Evolutionary conservation across 345 rosid species (phyloP), one percentile per base, ranked within the genome.

Genomic region (Triadica sebifera): DNA sequence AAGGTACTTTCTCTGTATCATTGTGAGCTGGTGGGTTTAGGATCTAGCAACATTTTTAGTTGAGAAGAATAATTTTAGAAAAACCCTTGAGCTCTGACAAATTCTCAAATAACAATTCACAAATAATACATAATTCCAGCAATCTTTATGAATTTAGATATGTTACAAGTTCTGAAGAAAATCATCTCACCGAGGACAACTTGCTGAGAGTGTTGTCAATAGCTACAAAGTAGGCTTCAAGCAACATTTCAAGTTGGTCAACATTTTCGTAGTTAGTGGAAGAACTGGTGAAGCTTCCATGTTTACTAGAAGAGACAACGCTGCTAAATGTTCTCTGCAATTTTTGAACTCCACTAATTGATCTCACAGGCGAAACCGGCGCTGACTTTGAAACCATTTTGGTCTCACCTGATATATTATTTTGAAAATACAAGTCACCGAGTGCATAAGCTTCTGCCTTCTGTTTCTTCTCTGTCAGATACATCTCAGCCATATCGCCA

Each of bases 401-500:
- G 53, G 67, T 71, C 67, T 77, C 78, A 10, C 69, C 81, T 29
- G 81, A 81, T 41, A 71, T 72, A 39, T 86, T 81, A 25, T 75
- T 78, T 67, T 84, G 87, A 78, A 77, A 72, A 69, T 81, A 46
- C 65, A 82, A 56, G 39, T 89, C 93, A 47, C 67, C 81, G 25
- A 83, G 72, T 50, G 85, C 84, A 83, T 83, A 85, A 84, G 86
- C 90, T 79, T 94, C 97, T 34, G 71, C 77, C 80, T 87, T 87
- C 80, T 79, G 87, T 79, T 89, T 95, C 81, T 95, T 95, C 85
- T 95, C 98, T 0, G 99, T 92, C 58, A 95, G 89, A 79, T 95
- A 87, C 99, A 95, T 92, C 86, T 89, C 96, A 78, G 98, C 99
- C 99, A 95, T 95, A 80, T 95, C 99, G 58, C 89, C 95, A 72